Conservation (phyloP, 2,329 filamentous ascomycete species). For the Phoma sp. region DNA sequence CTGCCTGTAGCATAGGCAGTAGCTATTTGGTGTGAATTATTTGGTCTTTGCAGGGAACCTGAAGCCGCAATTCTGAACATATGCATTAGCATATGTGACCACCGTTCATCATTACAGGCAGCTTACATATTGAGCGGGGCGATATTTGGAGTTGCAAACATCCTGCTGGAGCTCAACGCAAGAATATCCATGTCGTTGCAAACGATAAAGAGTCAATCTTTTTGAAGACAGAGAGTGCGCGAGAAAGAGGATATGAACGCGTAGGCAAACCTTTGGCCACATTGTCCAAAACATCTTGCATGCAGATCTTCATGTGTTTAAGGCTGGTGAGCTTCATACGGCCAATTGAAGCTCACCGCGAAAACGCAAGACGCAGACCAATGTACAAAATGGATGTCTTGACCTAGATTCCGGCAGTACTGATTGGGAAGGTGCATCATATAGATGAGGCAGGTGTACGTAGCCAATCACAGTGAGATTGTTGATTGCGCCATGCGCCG, state of each 20-base stretch:
- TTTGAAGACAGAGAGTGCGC: background rate
- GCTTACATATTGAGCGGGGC: slow-evolving; percentile 12
- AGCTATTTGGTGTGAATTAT: background rate
- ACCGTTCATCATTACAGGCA: background rate
- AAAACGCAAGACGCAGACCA: slow-evolving; percentile 10
- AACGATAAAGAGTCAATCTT: background rate
- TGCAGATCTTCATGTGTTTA: slow-evolving; percentile 10
- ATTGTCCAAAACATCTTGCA: slow-evolving; percentile 10
- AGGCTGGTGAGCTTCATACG: background rate
- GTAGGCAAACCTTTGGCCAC: slow-evolving; percentile 11
- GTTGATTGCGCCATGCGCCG: slow-evolving; percentile 28
- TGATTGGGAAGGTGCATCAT: slow-evolving; percentile 15
- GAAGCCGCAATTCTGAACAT: background rate
- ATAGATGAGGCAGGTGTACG: slow-evolving; percentile 13
- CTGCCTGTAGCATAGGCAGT: slow-evolving; percentile 12
- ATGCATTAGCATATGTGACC: background rate
- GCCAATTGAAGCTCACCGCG: slow-evolving; percentile 6
- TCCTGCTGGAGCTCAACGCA: background rate
- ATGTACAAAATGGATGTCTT: slow-evolving; percentile 10
- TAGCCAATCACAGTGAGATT: slow-evolving; percentile 5
- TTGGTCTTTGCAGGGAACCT: background rate
- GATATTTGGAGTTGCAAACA: slow-evolving; percentile 8
- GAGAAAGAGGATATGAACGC: slow-evolving; percentile 1
- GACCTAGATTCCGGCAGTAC: slow-evolving; percentile 9
- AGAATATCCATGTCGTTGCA: background rate